Evolutionary conservation across 148 eudicot genomes (phyloP).

Genomic region (Polygonum maritimum): DNA sequence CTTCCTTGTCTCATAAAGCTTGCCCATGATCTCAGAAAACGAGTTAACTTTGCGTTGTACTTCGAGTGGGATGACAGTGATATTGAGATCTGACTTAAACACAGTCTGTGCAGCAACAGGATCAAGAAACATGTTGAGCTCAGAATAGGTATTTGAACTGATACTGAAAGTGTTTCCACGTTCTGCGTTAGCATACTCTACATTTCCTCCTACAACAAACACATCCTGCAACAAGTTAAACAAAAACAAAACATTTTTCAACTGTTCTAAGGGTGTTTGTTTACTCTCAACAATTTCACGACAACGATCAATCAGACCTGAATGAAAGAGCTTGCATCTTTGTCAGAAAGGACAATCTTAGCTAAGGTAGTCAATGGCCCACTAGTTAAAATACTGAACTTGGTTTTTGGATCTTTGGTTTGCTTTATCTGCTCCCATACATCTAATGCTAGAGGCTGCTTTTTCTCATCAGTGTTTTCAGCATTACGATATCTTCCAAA

Average conservation of each 20-base stretch:
- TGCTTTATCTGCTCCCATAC: conserved; percentile 54
- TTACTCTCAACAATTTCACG: not conserved
- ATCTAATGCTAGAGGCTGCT: conserved; percentile 69
- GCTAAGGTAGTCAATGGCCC: conserved; percentile 81
- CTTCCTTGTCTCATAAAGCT: conserved; percentile 22
- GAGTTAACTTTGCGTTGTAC: conserved; percentile 38
- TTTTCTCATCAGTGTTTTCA: conserved; percentile 41
- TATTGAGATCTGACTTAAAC: conserved; percentile 37
- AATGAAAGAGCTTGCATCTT: conserved; percentile 36
- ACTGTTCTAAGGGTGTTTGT: not conserved
- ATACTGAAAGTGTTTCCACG: conserved; percentile 48
- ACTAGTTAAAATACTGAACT: conserved; percentile 52
- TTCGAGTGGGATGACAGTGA: conserved; percentile 57
- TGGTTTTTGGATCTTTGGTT: conserved; percentile 29
- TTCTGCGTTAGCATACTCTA: conserved; percentile 22
- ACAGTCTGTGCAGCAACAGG: conserved; percentile 75
- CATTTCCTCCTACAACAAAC: conserved; percentile 59
- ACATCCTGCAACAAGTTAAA: conserved; percentile 46
- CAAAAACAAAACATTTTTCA: not conserved
- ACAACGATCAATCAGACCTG: conserved; percentile 29
- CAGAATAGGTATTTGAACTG: conserved; percentile 56
- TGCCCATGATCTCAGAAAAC: conserved; percentile 22
- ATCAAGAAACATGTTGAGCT: conserved; percentile 76
- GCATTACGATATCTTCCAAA: conserved; percentile 50
- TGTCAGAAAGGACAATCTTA: conserved; percentile 46